phyloP scores from a whole-genome alignment of 2,329 filamentous ascomycete genomes.

The Dactylonectria estremocensis region DNA sequence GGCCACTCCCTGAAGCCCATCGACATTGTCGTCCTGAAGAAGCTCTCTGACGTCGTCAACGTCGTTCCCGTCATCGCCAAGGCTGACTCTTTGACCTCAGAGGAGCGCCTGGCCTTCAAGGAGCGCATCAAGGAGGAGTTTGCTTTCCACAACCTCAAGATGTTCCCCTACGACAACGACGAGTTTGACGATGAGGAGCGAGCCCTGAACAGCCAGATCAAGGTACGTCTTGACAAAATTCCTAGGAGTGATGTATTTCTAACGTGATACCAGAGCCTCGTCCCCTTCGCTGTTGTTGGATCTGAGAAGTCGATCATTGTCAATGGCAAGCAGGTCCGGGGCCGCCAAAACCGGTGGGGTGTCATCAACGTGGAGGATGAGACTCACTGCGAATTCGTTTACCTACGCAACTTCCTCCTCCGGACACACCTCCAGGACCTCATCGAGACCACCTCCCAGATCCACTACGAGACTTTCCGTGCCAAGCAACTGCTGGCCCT shows the following conservation, averaged over 20 bases:
- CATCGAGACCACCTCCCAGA: conserved; percentile 99
- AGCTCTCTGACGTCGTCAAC: conserved; percentile 98
- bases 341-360: conserved; percentile 98
- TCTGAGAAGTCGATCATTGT: conserved; percentile 99
- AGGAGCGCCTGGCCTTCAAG: conserved; percentile 98
- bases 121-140: conserved; percentile 99
- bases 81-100: conserved; percentile 94
- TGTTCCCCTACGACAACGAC: conserved; percentile 99
- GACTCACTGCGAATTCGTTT: conserved; percentile 99
- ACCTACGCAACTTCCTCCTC: conserved; percentile 97
- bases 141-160: conserved; percentile 99
- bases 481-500: conserved; percentile 98
- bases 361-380: conserved; percentile 99
- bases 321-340: conserved; percentile 96
- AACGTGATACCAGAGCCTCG: conserved; percentile 77
- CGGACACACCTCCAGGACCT: conserved; percentile 98
- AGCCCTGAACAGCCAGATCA: conserved; percentile 93
- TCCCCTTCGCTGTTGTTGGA: conserved; percentile 97
- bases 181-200: conserved; percentile 98
- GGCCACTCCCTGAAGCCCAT: conserved; percentile 99
- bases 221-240: conserved; percentile 70
- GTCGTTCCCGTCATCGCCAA: conserved; percentile 99
- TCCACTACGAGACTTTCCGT: conserved; percentile 99
- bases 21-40: conserved; percentile 99
- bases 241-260: conserved; percentile 44